Evolutionary conservation across 257 asterid species (phyloP).

Genomic region (Plantago major): DNA sequence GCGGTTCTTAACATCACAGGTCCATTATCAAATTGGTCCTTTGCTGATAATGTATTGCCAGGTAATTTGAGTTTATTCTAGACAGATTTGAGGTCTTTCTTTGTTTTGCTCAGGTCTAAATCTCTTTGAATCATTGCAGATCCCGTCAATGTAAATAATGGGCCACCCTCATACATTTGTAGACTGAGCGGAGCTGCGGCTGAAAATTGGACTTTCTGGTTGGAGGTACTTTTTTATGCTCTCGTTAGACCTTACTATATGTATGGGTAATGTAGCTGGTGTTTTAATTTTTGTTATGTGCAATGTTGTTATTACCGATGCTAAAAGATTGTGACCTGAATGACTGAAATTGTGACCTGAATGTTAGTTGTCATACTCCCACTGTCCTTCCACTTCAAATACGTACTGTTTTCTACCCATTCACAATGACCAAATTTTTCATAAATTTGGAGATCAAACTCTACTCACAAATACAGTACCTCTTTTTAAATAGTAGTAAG

Average conservation of each 20-base stretch:
- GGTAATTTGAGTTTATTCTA: conserved; percentile 41
- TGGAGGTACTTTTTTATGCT: conserved; percentile 50
- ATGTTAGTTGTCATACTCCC: no score
- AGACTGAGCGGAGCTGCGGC: conserved; percentile 74
- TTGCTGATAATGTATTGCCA: conserved; percentile 64
- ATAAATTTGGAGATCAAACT: no score
- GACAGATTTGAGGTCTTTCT: conserved; percentile 4
- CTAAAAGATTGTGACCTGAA: background rate
- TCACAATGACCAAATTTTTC: no score
- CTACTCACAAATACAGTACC: no score
- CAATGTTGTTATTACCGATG: background rate
- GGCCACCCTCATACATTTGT: conserved; percentile 76
- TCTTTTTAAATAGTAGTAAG: no score
- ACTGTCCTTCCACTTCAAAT: no score
- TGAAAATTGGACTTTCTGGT: conserved; percentile 94
- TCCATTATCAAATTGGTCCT: conserved; percentile 91
- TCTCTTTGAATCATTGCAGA: conserved; percentile 38
- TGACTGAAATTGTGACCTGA: background rate
- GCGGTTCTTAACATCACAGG: conserved; percentile 91
- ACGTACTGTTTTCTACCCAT: no score
- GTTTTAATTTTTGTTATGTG: background rate
- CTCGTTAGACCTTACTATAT: no score
- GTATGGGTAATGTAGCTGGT: no score
- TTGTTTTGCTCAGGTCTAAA: conserved; percentile 24
- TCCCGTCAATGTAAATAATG: conserved; percentile 49